Base-by-base conservation (phyloP, 2,329 filamentous ascomycete genomes). In the Botryotinia convoluta region DNA sequence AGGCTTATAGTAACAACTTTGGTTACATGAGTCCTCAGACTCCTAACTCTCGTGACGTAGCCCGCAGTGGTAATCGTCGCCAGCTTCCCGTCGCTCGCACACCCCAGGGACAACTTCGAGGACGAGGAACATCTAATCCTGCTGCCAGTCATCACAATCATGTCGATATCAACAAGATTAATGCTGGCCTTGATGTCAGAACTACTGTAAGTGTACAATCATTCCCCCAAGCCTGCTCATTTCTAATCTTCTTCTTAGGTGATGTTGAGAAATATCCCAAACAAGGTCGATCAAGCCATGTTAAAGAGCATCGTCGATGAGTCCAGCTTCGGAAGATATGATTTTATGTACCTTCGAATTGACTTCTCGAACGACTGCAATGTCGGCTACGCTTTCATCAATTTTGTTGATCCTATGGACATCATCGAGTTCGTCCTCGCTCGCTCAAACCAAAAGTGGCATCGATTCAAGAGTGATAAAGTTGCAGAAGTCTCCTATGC, bases 371-470 rank as follows among this genome's bases (percentile, higher is more conserved):
- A 94, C 78, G 90, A 93, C 76, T 94, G 92, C 90, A 95, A 94
- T 81, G 95, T 98, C 74, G 96, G 96, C 63, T 98, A 98, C 82
- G 95, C 94, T 0, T 99, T 98, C 83, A 94, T 99, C 84, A 98
- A 99, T 83, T 98, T 98, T 78, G 88, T 91, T 61, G 90, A 94
- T 89, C 90, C 93, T 0, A 84, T 91, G 74, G 89, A 93, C 81
- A 94, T 96, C 74, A 88, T 94, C 71, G 85, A 90, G 91, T 94
- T 95, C 81, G 90, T 93, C 72, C 87, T 89, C 72, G 88, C 89
- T 32, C 87, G 91, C 72, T 89, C 90, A 72, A 93, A 93, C 76
- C 88, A 92, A 80, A 87, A 89, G 74, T 95, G 92, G 90, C 91
- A 92, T 77, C 92, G 91, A 76, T 95, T 93, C 84, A 92, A 92